A percentile compares a stretch with the other conserved stretches of the same genome.
These are phyloP conservation scores for Citrus mangshanensis DNA, from an alignment of 345 rosid genomes.

Conservation along the genomic window DNA sequence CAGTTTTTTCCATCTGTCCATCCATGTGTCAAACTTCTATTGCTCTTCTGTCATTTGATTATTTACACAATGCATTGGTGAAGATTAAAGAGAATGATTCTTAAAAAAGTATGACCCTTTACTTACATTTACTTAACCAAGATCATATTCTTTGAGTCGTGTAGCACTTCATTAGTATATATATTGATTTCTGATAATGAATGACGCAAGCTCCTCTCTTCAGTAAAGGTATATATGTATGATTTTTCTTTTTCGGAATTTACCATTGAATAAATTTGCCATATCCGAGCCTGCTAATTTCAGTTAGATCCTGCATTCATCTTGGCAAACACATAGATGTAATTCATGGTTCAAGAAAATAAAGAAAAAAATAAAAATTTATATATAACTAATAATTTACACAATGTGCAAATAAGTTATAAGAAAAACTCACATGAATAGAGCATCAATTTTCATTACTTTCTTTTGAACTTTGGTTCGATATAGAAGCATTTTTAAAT, in stretches of 20 bases:
- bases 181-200: conserved; percentile 1
- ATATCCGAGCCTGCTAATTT: not conserved
- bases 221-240: not conserved
- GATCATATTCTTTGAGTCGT: conserved; percentile 1
- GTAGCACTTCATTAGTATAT: not conserved
- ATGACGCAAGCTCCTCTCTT: not conserved
- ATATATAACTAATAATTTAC: too few species aligned
- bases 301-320: too few species aligned
- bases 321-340: too few species aligned
- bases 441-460: too few species aligned
- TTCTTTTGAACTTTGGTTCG: too few species aligned
- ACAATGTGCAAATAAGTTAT: too few species aligned
- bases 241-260: not conserved
- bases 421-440: too few species aligned
- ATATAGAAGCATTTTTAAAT: too few species aligned
- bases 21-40: not conserved
- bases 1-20: conserved; percentile 1
- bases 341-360: too few species aligned
- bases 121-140: not conserved
- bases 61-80: not conserved
- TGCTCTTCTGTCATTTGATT: not conserved
- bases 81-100: not conserved
- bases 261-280: conserved; percentile 4
- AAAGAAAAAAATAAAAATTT: too few species aligned
- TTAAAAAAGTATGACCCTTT: not conserved